Percentiles rank a stretch among this genome's conserved stretches.
phyloP scores from a whole-genome alignment of 495 filamentous ascomycete genomes.

The Pseudevernia furfuracea region DNA sequence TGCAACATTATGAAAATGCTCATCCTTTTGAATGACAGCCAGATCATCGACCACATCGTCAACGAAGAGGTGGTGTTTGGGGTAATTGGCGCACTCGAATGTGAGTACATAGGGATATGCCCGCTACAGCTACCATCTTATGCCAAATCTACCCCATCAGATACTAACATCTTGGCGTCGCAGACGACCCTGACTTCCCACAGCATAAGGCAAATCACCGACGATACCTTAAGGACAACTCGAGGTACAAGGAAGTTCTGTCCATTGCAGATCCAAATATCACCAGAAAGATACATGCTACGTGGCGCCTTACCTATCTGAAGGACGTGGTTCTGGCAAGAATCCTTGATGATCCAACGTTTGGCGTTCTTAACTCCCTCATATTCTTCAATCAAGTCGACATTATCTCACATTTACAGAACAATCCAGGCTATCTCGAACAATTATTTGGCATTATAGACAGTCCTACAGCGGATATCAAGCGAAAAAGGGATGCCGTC shows the following conservation, averaged over 20 bases:
- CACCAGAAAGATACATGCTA: constrained; percentile 86
- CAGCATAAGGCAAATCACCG: constrained; percentile 96
- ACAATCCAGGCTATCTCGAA: constrained; percentile 65
- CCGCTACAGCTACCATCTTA: not conserved
- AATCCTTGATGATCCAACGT: constrained; percentile 95
- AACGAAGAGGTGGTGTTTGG: constrained; percentile 82
- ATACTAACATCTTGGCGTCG: constrained; percentile 18
- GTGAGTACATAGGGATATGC: constrained; percentile 36
- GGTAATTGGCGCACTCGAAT: constrained; percentile 94
- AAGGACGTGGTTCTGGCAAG: constrained; percentile 96
- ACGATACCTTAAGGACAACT: constrained; percentile 80
- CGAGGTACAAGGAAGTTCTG: constrained; percentile 93
- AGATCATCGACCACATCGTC: constrained; percentile 88
- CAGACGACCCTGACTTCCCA: constrained; percentile 96
- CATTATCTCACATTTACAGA: constrained; percentile 86
- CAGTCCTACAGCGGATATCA: constrained; percentile 50
- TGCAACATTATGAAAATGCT: constrained; percentile 98
- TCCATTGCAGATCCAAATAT: constrained; percentile 74
- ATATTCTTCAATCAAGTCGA: constrained; percentile 99
- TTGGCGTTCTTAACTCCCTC: constrained; percentile 92
- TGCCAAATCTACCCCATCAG: not conserved
- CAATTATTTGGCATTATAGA: constrained; percentile 89
- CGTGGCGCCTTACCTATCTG: constrained; percentile 93
- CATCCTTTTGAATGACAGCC: constrained; percentile 86
- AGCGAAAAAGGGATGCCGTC: constrained; percentile 86